Evolutionary conservation across 176 grass and related monocot species (phyloP).

Genomic region (Aechmea fasciata): DNA sequence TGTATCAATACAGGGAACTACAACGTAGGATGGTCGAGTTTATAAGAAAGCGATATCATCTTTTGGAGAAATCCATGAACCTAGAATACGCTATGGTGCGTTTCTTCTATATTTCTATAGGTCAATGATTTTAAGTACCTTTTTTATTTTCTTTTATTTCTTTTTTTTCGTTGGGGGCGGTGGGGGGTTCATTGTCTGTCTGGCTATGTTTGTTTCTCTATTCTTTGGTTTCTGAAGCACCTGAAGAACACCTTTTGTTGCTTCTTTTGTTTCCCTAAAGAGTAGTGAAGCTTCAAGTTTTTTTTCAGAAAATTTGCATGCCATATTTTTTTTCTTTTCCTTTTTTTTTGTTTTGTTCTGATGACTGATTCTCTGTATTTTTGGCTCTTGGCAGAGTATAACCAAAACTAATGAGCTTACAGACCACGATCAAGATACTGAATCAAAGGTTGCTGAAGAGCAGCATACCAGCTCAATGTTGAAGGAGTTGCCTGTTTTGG

Average conservation of each 20-base stretch:
- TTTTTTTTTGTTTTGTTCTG: not conserved
- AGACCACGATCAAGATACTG: slow-evolving; percentile 41
- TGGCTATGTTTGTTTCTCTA: no score
- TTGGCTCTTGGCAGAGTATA: slow-evolving; percentile 34
- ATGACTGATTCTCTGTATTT: slow-evolving; percentile 6
- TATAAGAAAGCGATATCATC: slow-evolving; percentile 87
- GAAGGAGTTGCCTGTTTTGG: slow-evolving; percentile 54
- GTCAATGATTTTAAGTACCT: not conserved
- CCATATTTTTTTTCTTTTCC: not conserved
- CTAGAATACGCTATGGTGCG: slow-evolving; percentile 88
- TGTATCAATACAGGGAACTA: slow-evolving; percentile 58
- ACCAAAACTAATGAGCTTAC: slow-evolving; percentile 48
- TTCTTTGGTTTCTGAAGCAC: no score
- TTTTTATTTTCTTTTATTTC: not conserved
- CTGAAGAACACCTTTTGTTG: not conserved
- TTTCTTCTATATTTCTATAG: not conserved
- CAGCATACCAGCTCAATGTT: slow-evolving; percentile 43
- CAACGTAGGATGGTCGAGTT: slow-evolving; percentile 91
- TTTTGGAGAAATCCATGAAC: slow-evolving; percentile 82
- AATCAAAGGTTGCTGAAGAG: slow-evolving; percentile 39
- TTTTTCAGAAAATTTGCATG: not conserved
- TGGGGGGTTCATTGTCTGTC: no score
- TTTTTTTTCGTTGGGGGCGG: not conserved
- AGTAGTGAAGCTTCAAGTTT: not conserved
- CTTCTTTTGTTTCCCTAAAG: not conserved